Conservation (phyloP, 2,329 filamentous ascomycete species). For the Diplodia scrobiculata region DNA sequence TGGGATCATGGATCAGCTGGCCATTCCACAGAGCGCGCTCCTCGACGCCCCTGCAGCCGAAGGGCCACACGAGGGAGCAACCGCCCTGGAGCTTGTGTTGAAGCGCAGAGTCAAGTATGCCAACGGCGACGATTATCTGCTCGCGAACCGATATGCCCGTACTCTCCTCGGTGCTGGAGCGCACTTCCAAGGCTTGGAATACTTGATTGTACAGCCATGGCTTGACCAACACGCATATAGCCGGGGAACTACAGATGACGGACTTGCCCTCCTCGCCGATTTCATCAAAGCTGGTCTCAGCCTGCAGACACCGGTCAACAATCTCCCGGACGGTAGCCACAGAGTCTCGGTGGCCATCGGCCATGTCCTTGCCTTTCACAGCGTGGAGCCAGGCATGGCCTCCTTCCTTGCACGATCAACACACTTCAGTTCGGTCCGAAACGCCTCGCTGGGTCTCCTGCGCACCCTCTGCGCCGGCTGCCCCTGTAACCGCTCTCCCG, state of each 20-base stretch:
- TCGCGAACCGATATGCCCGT: neutral
- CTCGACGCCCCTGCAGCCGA: neutral
- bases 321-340: neutral
- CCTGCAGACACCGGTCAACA: neutral
- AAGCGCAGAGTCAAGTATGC: neutral
- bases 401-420: neutral
- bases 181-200: neutral
- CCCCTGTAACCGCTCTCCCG: neutral
- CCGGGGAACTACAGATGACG: neutral
- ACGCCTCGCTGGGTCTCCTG: neutral
- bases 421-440: too few relatives aligned
- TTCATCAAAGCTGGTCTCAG: conserved; percentile 6
- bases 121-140: neutral
- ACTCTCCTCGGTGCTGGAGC: neutral
- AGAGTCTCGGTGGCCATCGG: neutral
- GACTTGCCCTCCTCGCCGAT: neutral
- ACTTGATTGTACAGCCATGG: neutral
- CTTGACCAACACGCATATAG: neutral
- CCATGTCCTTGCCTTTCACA: neutral
- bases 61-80: neutral
- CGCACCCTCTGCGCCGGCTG: neutral
- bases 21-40: neutral
- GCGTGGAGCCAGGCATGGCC: neutral
- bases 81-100: neutral
- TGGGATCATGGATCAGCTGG: neutral